Evolutionary conservation across 805 yeast species (phyloP).

Genomic region (Pichia deserticola): DNA sequence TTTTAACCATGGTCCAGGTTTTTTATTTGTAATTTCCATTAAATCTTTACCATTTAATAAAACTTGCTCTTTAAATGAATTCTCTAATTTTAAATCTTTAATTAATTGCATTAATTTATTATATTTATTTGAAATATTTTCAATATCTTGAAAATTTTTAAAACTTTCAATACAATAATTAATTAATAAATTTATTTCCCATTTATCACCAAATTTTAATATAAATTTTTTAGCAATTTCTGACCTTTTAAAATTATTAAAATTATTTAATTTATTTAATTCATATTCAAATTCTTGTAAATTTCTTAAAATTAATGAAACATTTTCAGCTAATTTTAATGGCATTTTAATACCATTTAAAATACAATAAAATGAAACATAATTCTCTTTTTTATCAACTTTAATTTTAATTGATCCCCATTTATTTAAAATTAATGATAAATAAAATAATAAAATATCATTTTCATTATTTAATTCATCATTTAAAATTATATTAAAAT

Average conservation of each 20-base stretch:
- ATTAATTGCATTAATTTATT: slow-evolving; percentile 30
- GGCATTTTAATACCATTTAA: slow-evolving; percentile 68
- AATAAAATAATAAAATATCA: slow-evolving; percentile 33
- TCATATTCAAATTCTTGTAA: slow-evolving; percentile 20
- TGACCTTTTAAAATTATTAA: slow-evolving; percentile 39
- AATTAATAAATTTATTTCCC: slow-evolving; percentile 33
- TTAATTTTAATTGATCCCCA: slow-evolving; percentile 35
- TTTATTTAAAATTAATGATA: slow-evolving; percentile 42
- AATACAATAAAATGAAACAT: slow-evolving; percentile 44
- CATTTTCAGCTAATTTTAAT: slow-evolving; percentile 44
- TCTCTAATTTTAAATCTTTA: slow-evolving; percentile 28
- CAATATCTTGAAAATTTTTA: slow-evolving; percentile 9
- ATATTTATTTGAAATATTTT: slow-evolving; percentile 24
- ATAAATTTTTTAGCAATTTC: slow-evolving; percentile 51
- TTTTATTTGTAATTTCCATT: slow-evolving; percentile 39
- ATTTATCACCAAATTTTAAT: slow-evolving; percentile 44
- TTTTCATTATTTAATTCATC: slow-evolving; percentile 13
- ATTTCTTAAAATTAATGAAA: slow-evolving; percentile 37
- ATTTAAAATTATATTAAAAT: not conserved
- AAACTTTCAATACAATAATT: slow-evolving; percentile 17
- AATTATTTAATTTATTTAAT: slow-evolving; percentile 14
- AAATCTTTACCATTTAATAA: slow-evolving; percentile 72
- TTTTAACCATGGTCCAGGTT: slow-evolving; percentile 87
- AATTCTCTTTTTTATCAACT: slow-evolving; percentile 20
- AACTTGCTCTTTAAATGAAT: slow-evolving; percentile 50